phyloP scores from a whole-genome alignment of 1,139 yeast genomes.

The Suhomyces guaymorum region DNA sequence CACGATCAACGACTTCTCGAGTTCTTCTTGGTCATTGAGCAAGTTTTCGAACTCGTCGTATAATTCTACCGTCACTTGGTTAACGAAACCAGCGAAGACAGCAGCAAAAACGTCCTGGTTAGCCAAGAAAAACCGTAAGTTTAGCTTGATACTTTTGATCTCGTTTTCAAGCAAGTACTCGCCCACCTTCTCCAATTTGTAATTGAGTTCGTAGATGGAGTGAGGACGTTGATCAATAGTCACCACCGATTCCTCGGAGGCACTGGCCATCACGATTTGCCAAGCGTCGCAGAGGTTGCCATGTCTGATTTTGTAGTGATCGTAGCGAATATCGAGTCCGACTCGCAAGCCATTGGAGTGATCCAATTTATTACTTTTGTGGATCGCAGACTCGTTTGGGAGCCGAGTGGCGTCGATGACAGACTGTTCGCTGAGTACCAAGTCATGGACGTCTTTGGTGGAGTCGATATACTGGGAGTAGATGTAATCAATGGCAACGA shows the following conservation, averaged over 20 bases:
- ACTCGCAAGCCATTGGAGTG: constrained; percentile 56
- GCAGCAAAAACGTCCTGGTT: constrained; percentile 25
- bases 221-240: constrained; percentile 22
- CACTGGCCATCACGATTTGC: constrained; percentile 37
- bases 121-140: constrained; percentile 18
- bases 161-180: constrained; percentile 16
- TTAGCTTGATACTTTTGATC: constrained; percentile 22
- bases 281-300: constrained; percentile 72
- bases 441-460: constrained; percentile 53
- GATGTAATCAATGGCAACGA: constrained; percentile 22
- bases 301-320: constrained; percentile 63
- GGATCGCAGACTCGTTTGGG: constrained; percentile 60
- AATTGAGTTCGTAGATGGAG: constrained; percentile 28
- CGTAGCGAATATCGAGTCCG: constrained; percentile 62
- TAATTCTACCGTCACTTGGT: constrained; percentile 27
- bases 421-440: constrained; percentile 63
- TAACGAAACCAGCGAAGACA: constrained; percentile 32
- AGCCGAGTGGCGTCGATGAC: constrained; percentile 56
- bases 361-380: constrained; percentile 64
- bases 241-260: constrained; percentile 14
- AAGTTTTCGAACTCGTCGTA: constrained; percentile 20
- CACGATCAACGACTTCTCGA: constrained; percentile 8
- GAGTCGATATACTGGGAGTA: constrained; percentile 27
- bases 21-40: constrained; percentile 9
- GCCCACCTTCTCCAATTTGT: constrained; percentile 21